Evolutionary conservation across 1,284 basidiomycete species (phyloP).

Genomic region (Sparassis latifolia): DNA sequence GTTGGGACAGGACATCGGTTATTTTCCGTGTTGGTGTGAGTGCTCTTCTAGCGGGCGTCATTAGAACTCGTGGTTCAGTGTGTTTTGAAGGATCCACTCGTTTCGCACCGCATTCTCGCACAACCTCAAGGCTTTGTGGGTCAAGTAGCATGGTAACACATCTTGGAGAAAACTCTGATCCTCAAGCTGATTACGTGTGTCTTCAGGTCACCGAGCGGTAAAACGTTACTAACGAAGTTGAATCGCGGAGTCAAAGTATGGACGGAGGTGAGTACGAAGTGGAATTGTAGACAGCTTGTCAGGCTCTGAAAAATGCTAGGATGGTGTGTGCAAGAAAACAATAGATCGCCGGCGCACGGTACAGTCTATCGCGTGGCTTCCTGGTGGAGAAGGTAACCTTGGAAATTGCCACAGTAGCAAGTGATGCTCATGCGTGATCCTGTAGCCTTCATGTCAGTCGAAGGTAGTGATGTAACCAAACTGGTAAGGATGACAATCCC

Average conservation of each 20-base stretch:
- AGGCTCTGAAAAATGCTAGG: constrained; percentile 30
- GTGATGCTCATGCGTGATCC: neutral
- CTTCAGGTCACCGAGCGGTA: constrained; percentile 61
- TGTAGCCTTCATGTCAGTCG: constrained; percentile 52
- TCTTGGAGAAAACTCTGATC: neutral
- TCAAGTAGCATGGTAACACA: constrained; percentile 66
- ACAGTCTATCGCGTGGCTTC: constrained; percentile 69
- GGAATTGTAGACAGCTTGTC: neutral
- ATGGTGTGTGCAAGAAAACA: constrained; percentile 65
- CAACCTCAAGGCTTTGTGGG: constrained; percentile 72
- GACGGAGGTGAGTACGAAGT: constrained; percentile 47
- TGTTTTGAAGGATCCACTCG: constrained; percentile 42
- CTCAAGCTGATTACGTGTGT: neutral
- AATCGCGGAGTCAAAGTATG: constrained; percentile 70
- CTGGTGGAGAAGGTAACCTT: constrained; percentile 50
- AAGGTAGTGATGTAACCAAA: constrained; percentile 43
- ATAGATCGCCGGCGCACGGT: constrained; percentile 58
- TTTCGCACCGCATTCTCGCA: constrained; percentile 57
- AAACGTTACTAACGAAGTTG: constrained; percentile 58
- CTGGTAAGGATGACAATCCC: constrained; percentile 27
- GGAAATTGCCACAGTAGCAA: neutral
- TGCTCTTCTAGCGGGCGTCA: constrained; percentile 4
- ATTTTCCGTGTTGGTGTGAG: constrained; percentile 66
- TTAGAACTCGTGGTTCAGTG: constrained; percentile 3
- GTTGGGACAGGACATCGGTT: constrained; percentile 73